Percentiles rank a stretch among this genome's conserved stretches.
These are phyloP conservation scores for Phaffia tasmanica DNA, from an alignment of 768 basidiomycete species.

Conservation along the genomic window DNA sequence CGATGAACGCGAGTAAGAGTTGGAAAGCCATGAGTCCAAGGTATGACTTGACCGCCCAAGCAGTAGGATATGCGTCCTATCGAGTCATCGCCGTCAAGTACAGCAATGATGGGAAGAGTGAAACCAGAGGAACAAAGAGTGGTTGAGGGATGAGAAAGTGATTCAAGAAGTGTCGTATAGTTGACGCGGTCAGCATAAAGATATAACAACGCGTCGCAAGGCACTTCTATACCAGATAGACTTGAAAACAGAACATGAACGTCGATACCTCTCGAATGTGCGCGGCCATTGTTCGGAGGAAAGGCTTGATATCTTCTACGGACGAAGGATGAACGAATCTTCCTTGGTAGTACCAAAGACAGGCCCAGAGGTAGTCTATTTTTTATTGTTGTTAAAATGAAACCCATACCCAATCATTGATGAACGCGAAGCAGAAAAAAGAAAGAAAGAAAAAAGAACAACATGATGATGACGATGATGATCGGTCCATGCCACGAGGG, in stretches of 20 bases:
- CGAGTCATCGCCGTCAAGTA: not conserved
- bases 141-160: not conserved
- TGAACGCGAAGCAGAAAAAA: not conserved
- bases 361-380: conserved; percentile 83
- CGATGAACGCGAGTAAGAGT: conserved; percentile 73
- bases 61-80: conserved; percentile 82
- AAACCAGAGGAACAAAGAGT: not conserved
- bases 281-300: conserved; percentile 69
- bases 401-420: not conserved
- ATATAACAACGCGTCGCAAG: no score
- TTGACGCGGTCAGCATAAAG: not conserved
- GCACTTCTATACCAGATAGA: not conserved
- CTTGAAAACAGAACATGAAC: not conserved
- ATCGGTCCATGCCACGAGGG: no score
- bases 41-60: conserved; percentile 83
- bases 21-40: conserved; percentile 77
- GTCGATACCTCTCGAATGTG: conserved; percentile 62
- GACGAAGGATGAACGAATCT: conserved; percentile 59
- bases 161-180: not conserved
- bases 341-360: conserved; percentile 91
- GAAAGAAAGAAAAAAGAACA: not conserved
- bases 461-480: not conserved
- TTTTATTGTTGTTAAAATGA: conserved; percentile 3
- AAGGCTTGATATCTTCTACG: conserved; percentile 60
- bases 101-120: not conserved